phyloP scores from a whole-genome alignment of 352 stramenopile genomes.

The Blastocystis sp. region DNA sequence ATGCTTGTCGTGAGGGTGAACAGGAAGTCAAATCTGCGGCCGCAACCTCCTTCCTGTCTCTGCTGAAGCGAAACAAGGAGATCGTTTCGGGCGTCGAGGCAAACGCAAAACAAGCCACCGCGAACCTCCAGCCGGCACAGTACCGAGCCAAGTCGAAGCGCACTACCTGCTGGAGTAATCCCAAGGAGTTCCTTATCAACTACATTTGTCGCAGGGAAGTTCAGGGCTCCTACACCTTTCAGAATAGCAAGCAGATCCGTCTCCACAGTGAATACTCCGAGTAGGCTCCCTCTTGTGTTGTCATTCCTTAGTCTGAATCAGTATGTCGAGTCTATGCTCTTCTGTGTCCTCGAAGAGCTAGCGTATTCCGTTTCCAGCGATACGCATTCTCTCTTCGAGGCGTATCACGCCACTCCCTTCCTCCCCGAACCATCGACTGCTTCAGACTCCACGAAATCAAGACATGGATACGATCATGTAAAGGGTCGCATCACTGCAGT shows the following conservation, averaged over 20 bases:
- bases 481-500: not conserved
- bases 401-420: not conserved
- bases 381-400: not conserved
- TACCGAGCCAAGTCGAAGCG: not conserved
- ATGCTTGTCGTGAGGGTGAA: slow-evolving; percentile 2
- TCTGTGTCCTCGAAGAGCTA: slow-evolving; percentile 15
- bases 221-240: not conserved
- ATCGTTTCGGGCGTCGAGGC: not conserved
- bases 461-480: not conserved
- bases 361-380: not conserved
- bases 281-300: not conserved
- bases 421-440: not conserved
- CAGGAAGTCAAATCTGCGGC: not conserved
- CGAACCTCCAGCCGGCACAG: not conserved
- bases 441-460: not conserved
- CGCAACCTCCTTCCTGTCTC: not conserved
- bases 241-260: not conserved
- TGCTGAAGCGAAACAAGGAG: slow-evolving; percentile 12
- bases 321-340: slow-evolving; percentile 1
- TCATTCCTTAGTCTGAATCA: not conserved
- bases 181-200: not conserved
- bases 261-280: not conserved
- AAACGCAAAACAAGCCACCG: not conserved
- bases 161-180: not conserved
- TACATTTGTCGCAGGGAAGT: not conserved